These are phyloP conservation scores for Hydnomerulius pinastri DNA, from an alignment of 768 basidiomycete species.

Conservation along the genomic window DNA sequence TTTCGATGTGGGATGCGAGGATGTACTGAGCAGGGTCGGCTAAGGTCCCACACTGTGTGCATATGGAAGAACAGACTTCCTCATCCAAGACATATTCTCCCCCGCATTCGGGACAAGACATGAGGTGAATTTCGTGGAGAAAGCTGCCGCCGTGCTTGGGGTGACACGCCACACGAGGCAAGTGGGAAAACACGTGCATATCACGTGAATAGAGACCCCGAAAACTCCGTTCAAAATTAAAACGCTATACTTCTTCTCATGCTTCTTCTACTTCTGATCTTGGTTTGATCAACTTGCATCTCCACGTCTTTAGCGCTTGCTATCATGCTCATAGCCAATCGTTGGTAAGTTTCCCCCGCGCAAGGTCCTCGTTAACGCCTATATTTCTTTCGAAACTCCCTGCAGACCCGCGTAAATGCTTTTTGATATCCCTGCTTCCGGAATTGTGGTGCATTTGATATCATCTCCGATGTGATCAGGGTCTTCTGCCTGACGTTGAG, in stretches of 20 bases:
- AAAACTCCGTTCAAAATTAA: constrained; percentile 22
- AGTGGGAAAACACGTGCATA: background rate
- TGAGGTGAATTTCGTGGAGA: too few relatives aligned
- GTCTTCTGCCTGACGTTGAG: constrained; percentile 13
- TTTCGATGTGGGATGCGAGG: constrained; percentile 50
- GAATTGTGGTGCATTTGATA: constrained; percentile 6
- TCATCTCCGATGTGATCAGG: constrained; percentile 24
- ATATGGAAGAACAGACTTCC: constrained; percentile 60
- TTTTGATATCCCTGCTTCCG: background rate
- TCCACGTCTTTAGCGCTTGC: background rate
- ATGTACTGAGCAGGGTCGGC: constrained; percentile 61
- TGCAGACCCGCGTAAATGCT: constrained; percentile 1
- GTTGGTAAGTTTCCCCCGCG: background rate
- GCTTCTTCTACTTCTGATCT: background rate
- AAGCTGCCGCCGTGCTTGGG: constrained; percentile 10
- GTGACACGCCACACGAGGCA: constrained; percentile 1
- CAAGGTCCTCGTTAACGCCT: constrained; percentile 13
- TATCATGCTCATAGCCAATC: background rate
- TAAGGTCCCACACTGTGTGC: constrained; percentile 72
- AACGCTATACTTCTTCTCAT: background rate
- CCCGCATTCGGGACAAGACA: constrained; percentile 56
- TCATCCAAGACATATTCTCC: constrained; percentile 55
- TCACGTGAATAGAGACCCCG: constrained; percentile 28
- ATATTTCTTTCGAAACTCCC: constrained; percentile 1
- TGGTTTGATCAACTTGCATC: background rate